Percentiles rank a stretch among this genome's conserved stretches.
phyloP scores from a whole-genome alignment of 116 monocot species.

The Phalaenopsis hybrid region DNA sequence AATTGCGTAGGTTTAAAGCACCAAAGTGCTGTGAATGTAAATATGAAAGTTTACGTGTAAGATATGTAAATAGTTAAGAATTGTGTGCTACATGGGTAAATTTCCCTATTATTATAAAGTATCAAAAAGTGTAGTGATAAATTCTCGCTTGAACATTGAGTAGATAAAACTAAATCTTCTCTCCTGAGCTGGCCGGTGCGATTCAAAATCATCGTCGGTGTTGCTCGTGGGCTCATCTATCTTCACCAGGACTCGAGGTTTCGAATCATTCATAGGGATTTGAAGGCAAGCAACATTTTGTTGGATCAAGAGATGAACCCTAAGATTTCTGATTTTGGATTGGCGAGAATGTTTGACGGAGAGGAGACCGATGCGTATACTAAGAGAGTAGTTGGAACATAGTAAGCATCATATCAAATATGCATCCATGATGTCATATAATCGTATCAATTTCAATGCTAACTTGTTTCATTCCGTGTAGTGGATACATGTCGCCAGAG shows the following conservation, averaged over 20 bases:
- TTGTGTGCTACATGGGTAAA: no score
- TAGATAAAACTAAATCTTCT: background rate
- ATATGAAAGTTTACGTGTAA: no score
- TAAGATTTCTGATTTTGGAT: slow-evolving; percentile 53
- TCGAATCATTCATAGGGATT: slow-evolving; percentile 33
- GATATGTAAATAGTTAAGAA: no score
- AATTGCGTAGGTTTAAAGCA: no score
- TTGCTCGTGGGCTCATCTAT: slow-evolving; percentile 35
- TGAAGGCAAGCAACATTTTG: slow-evolving; percentile 41
- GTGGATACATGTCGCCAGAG: slow-evolving; percentile 9
- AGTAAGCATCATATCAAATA: slow-evolving; percentile 11
- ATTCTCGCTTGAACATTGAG: slow-evolving; percentile 11
- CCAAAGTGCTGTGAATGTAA: no score
- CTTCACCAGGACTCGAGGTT: slow-evolving; percentile 47
- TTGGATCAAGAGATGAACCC: slow-evolving; percentile 42
- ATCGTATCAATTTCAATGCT: no score
- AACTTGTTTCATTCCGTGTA: background rate
- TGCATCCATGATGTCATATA: background rate
- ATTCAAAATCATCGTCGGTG: slow-evolving; percentile 28
- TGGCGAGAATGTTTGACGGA: slow-evolving; percentile 29
- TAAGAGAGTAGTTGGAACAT: slow-evolving; percentile 35
- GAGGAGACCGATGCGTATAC: slow-evolving; percentile 21
- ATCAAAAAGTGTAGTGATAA: background rate
- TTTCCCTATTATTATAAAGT: no score
- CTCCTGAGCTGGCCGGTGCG: slow-evolving; percentile 18